phyloP scores from a whole-genome alignment of 108 stramenopile genomes.

The Nitzschia sp. region DNA sequence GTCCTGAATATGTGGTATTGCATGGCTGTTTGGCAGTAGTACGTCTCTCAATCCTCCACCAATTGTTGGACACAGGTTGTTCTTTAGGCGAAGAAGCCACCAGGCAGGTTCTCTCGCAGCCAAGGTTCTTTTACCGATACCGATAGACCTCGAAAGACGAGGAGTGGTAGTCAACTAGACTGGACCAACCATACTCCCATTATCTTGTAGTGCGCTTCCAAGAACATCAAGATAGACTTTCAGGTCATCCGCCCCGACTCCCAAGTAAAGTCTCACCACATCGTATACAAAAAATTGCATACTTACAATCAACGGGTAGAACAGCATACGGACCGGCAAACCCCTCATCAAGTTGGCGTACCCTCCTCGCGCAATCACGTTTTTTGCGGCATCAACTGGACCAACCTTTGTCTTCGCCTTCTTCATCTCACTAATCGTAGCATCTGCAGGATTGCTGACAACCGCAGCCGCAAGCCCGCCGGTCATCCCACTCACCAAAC shows the following conservation, averaged over 20 bases:
- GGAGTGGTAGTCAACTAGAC: too few relatives aligned
- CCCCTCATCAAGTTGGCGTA: conserved; percentile 49
- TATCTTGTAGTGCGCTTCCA: conserved; percentile 47
- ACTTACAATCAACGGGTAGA: conserved; percentile 71
- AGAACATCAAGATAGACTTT: conserved; percentile 79
- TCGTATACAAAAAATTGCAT: conserved; percentile 76
- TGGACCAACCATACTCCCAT: conserved; percentile 26
- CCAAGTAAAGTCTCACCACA: conserved; percentile 58
- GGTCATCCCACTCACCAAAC: conserved; percentile 60
- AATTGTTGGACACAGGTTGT: too few relatives aligned
- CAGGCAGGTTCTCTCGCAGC: too few relatives aligned
- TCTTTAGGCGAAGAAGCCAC: too few relatives aligned
- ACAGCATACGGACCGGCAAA: conserved; percentile 59
- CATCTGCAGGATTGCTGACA: conserved; percentile 73
- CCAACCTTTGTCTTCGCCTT: conserved; percentile 61
- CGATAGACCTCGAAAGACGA: too few relatives aligned
- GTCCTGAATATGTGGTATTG: too few relatives aligned
- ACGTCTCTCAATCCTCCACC: too few relatives aligned
- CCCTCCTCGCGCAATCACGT: conserved; percentile 39
- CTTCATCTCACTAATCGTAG: conserved; percentile 72
- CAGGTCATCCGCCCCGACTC: conserved; percentile 74
- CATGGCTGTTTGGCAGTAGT: too few relatives aligned
- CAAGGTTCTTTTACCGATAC: too few relatives aligned
- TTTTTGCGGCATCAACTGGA: conserved; percentile 47
- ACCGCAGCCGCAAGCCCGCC: conserved; percentile 68